Evolutionary conservation across 2,329 filamentous ascomycete species (phyloP).

Genomic region (Talaromyces sp.): DNA sequence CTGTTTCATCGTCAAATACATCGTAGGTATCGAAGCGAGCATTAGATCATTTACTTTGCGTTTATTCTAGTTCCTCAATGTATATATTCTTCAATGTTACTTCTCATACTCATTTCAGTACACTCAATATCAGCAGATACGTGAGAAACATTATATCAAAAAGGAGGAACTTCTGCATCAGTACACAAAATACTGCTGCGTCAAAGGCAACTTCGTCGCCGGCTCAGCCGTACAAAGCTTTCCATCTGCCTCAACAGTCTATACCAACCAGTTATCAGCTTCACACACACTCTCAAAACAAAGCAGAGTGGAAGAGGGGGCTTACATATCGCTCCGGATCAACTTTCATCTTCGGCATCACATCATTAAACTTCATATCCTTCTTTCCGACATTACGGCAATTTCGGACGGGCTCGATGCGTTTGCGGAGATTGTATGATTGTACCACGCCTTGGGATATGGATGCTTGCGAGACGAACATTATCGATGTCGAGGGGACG

Average conservation of each 20-base stretch:
- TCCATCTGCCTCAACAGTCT: conserved; percentile 78
- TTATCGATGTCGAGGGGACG: conserved; percentile 69
- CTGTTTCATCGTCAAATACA: background rate
- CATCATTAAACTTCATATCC: conserved; percentile 88
- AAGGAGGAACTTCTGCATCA: conserved; percentile 35
- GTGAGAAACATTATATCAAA: background rate
- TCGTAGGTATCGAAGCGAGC: background rate
- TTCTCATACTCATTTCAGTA: background rate
- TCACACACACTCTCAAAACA: background rate
- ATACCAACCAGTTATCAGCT: conserved; percentile 4
- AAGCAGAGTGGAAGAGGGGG: conserved; percentile 16
- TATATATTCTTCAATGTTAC: background rate
- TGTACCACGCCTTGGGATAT: conserved; percentile 64
- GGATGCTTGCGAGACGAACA: conserved; percentile 76
- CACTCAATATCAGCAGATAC: background rate
- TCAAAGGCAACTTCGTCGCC: conserved; percentile 66
- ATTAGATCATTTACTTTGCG: background rate
- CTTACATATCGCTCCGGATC: conserved; percentile 81
- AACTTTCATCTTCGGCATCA: conserved; percentile 81
- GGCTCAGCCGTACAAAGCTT: conserved; percentile 70
- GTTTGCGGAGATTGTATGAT: conserved; percentile 73
- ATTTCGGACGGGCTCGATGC: conserved; percentile 72
- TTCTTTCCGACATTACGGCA: conserved; percentile 74
- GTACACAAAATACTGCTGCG: conserved; percentile 75
- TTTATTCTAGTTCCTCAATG: background rate